Evolutionary conservation across 164 flowering plant species (phyloP), one percentile per base, ranked within the genome.

Genomic region (Piper longum): DNA sequence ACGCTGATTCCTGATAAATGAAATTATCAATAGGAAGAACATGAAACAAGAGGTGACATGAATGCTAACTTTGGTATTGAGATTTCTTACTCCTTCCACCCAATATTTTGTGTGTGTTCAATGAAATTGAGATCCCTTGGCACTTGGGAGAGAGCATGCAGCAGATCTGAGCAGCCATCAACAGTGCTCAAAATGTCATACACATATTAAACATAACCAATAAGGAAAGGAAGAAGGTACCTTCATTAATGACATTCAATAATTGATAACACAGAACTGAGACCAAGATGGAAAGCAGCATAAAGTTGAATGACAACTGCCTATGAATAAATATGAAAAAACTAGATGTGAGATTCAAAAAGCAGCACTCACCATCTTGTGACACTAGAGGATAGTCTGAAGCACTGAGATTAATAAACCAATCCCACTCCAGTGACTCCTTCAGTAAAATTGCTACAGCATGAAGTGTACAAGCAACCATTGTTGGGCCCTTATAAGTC

Each of bases 381-480:
- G 96, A 85, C 74, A 90, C 79, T 14, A 93, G 92, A 60, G 99
- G 99, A 82, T 93, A 93, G 81, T 93, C 97, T 4, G 99, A 88
- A 65, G 99, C 97, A 69, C 99, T 90, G 69, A 93, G 91, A 69
- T 93, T 93, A 51, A 93, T 81, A 75, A 93, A 93, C 97, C 99
- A 93, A 68, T 90, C 96, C 99, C 99, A 93, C 16, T 79, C 80
- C 66, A 66, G 66, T 69, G 87, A 80, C 74, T 88, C 95, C 79
- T 74, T 93, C 73, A 93, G 71, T 77, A 93, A 64, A 71, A 93
- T 81, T 6, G 99, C 85, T 60, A 85, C 75, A 0, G 99, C 99
- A 70, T 93, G 97, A 59, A 93, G 91, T 7, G 99, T 93, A 71
- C 79, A 82, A 64, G 97, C 97, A 80, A 93, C 80, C 99, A 93